Base-by-base conservation (phyloP, 2,329 filamentous ascomycete species). In the Thelonectria olida region DNA sequence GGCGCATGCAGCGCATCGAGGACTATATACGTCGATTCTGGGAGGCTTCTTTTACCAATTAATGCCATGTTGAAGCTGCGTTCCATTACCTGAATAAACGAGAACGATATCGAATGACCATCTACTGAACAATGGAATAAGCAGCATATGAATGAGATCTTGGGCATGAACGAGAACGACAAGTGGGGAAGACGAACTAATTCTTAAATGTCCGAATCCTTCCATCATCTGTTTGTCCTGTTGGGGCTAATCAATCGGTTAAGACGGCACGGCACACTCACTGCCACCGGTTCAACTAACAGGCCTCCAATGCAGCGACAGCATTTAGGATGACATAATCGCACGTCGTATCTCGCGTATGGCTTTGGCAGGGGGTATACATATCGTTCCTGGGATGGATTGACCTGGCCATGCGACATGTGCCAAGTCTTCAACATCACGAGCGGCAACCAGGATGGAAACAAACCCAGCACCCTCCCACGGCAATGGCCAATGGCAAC, bases 111-210 rank as follows among this genome's bases (percentile, higher is more conserved):
- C 7, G 31, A 41, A 19, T 38, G 45, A 19, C 27, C 23, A 49
- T 31, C 23, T 15, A 19, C 34, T 12, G 13, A 31, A 31, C 28
- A 8, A 6, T 19, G 20, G 20, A 3, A 12, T 2, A 7, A 44
- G 15, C 34, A 27, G 23, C 12, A 3, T n/a, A n/a, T n/a, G n/a
- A n/a, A n/a, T n/a, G n/a, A n/a, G n/a, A n/a, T n/a, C n/a, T n/a
- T n/a, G n/a, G n/a, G n/a, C n/a, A 17, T 54, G 31, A 61, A 55
- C 58, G 58, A 55, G 52, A 61, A 55, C 58, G 58, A 61, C 23
- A 20, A 39, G 58, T 61, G 58, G 58, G 31, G 45, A 49, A 38
- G 9, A 8, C 22, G 3, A 45, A 19, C n/a, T 4, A 19, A 41
- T 5, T 3, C 5, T 8, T 12, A 5, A 31, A 31, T 31, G 28